phyloP scores from a whole-genome alignment of 2,329 filamentous ascomycete genomes.

The Stemphylium beticola region DNA sequence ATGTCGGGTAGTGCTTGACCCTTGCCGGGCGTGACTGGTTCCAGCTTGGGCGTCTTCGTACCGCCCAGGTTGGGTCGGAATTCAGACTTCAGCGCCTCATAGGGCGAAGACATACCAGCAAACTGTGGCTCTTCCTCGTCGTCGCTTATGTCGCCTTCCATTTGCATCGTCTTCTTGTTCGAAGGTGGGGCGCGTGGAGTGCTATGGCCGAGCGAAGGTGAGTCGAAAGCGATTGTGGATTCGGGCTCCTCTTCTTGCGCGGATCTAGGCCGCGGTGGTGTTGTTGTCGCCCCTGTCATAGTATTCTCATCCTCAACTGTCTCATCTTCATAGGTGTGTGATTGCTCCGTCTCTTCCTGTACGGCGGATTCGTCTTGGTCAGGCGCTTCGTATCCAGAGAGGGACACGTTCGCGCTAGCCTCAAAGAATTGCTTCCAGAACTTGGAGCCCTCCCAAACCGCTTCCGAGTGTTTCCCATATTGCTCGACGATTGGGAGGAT shows the following conservation, averaged over 20 bases:
- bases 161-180: slow-evolving; percentile 20
- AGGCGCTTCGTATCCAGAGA: slow-evolving; percentile 91
- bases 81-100: slow-evolving; percentile 74
- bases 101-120: slow-evolving; percentile 75
- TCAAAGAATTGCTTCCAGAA: slow-evolving; percentile 99
- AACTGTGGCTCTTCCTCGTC: slow-evolving; percentile 53
- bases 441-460: slow-evolving; percentile 98
- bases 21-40: slow-evolving; percentile 48
- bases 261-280: slow-evolving; percentile 40
- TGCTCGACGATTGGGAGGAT: slow-evolving; percentile 94
- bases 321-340: slow-evolving; percentile 53
- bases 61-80: slow-evolving; percentile 68
- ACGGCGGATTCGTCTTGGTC: slow-evolving; percentile 63
- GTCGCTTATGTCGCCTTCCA: slow-evolving; percentile 17
- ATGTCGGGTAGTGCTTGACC: slow-evolving; percentile 49
- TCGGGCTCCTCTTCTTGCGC: slow-evolving; percentile 47
- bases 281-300: slow-evolving; percentile 53
- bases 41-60: slow-evolving; percentile 35
- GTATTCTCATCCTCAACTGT: slow-evolving; percentile 46
- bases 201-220: slow-evolving; percentile 61
- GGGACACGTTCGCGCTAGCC: slow-evolving; percentile 93
- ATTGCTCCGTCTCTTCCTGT: slow-evolving; percentile 49
- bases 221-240: slow-evolving; percentile 73
- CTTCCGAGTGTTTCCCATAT: slow-evolving; percentile 90
- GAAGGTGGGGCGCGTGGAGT: slow-evolving; percentile 60